Conservation (phyloP, 2,329 filamentous ascomycete species). For the Microcyclospora tardicrescens region DNA sequence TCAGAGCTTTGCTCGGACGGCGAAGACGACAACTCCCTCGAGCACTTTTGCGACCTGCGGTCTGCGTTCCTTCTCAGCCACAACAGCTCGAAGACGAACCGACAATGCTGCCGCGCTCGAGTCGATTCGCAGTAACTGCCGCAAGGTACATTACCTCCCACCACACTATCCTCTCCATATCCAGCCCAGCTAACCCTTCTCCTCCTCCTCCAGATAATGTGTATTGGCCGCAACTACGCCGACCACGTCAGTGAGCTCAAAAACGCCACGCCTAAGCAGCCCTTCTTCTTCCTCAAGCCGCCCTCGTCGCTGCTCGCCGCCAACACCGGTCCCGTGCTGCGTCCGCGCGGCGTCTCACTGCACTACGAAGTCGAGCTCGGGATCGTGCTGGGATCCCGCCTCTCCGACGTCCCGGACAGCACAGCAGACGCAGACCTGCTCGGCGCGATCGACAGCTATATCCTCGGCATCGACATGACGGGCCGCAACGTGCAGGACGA, state of each 20-base stretch:
- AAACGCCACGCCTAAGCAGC: constrained; percentile 76
- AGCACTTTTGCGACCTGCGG: too few relatives aligned
- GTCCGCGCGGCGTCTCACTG: constrained; percentile 68
- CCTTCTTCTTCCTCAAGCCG: constrained; percentile 98
- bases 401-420: constrained; percentile 57
- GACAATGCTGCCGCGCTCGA: constrained; percentile 6
- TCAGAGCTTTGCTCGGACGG: too few relatives aligned
- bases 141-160: constrained; percentile 27
- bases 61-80: neutral
- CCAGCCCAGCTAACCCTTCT: neutral
- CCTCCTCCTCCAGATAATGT: constrained; percentile 53
- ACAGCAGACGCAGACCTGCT: constrained; percentile 64
- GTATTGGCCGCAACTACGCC: constrained; percentile 92
- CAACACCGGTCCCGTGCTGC: constrained; percentile 63
- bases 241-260: constrained; percentile 91
- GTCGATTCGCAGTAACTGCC: constrained; percentile 32
- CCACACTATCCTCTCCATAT: neutral
- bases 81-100: neutral
- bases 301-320: constrained; percentile 73
- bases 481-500: constrained; percentile 90
- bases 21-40: too few relatives aligned
- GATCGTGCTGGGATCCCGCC: constrained; percentile 68
- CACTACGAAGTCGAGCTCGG: constrained; percentile 95
- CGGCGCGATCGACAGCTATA: constrained; percentile 74
- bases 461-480: constrained; percentile 93